Evolutionary conservation across 1,284 basidiomycete species (phyloP), one percentile per base, ranked within the genome.

Genomic region (Naganishia cerealis): DNA sequence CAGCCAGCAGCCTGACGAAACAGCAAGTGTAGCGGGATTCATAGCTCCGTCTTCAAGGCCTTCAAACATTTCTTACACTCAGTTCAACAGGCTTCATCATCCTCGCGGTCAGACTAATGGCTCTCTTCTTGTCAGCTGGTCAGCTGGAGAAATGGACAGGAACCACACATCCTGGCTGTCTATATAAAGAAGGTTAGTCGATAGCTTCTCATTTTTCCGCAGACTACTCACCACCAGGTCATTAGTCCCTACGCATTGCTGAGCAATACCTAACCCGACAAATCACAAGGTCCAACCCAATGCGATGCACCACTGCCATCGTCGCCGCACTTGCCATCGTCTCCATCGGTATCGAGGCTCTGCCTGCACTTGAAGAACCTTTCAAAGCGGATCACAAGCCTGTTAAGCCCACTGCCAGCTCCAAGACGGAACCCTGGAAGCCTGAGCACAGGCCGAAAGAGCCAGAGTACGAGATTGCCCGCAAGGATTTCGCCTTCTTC

Each of bases 21-120:
- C 62, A 6, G 63, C 68, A 10, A 66, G 68, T 38, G 57, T 65
- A 1, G 65, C 52, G 8, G 68, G 63, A 21, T 58, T 53, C 46
- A 40, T 56, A 0, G 67, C 61, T 15, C 58, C 66, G 10, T 58
- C 56, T 3, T 39, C 18, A 18, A 26, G n/a, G 38, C 24, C n/a
- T 6, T 53, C 50, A n/a, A 50, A 50, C 46, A 59, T 65, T 33
- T 43, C 62, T 21, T 54, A 52, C n/a, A 66, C 48, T 8, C 65
- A 66, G 42, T 66, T 56, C 21, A 56, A 55, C 8, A 57, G 63
- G 46, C 52, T 62, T 26, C 43, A 48, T 16, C 54, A 57, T 48
- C 43, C 46, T 39, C 36, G 33, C 16, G 33, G 55, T 48, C 48
- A 58, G 9, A 33, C 29, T 6, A 33, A 18, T 46, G 15, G n/a